phyloP scores from a whole-genome alignment of 371 early-diverging fungal genomes.

The Mortierella sp. region DNA sequence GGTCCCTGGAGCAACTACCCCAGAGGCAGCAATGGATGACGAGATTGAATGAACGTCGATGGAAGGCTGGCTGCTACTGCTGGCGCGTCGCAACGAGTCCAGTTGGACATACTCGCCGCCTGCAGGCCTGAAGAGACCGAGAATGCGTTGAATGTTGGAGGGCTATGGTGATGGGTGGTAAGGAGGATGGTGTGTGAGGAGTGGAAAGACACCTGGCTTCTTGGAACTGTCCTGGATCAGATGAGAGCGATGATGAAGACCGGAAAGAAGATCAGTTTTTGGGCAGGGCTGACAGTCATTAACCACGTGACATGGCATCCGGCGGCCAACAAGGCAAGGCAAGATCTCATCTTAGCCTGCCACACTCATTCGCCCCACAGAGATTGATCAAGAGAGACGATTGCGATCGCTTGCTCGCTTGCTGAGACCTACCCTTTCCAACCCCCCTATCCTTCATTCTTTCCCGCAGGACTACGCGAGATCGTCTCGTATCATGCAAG shows the following conservation, averaged over 20 bases:
- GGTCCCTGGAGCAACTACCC: constrained; percentile 8
- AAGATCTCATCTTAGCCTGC: too few relatives aligned
- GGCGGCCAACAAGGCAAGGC: too few relatives aligned
- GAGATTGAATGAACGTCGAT: constrained; percentile 19
- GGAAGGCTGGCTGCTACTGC: constrained; percentile 16
- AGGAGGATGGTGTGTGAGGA: too few relatives aligned
- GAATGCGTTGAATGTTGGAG: constrained; percentile 50
- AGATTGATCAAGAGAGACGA: too few relatives aligned
- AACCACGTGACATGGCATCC: too few relatives aligned
- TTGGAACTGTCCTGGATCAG: neutral
- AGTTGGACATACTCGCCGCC: constrained; percentile 51
- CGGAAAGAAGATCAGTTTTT: too few relatives aligned
- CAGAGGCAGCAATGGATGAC: constrained; percentile 3
- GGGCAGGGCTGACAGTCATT: too few relatives aligned
- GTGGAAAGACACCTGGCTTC: neutral
- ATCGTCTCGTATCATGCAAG: constrained; percentile 16
- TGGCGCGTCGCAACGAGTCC: constrained; percentile 42
- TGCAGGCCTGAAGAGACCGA: constrained; percentile 32
- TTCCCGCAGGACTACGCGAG: neutral
- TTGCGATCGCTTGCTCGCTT: too few relatives aligned
- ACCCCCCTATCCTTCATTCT: neutral
- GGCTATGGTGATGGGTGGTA: neutral
- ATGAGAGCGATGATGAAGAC: too few relatives aligned
- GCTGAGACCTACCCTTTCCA: too few relatives aligned
- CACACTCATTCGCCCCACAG: too few relatives aligned